Evolutionary conservation across 768 basidiomycete species (phyloP), one percentile per base, ranked within the genome.

Genomic region (Mycena polygramma): DNA sequence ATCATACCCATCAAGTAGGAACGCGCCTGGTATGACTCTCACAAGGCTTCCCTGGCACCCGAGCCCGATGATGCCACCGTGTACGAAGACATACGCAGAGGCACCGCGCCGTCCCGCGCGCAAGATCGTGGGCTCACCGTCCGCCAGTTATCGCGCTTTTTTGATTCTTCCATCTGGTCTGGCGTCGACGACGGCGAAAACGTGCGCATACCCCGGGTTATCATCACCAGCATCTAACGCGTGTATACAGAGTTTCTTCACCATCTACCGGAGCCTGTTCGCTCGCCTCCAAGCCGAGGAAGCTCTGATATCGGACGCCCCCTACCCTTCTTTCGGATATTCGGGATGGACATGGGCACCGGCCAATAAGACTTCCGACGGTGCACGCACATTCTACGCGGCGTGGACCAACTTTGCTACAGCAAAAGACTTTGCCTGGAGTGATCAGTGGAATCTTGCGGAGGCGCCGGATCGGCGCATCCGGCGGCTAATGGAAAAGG

Each of bases 11-110:
- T 66, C 79, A 85, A 88, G 84, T 89, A 97, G 94, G 97, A 99
- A 86, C 87, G 98, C 74, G 96, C 98, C 52, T 99, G 96, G 94
- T 99, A 99, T 80, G 98, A 99, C 80, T 91, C 91, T 7, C 97
- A 99, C 79, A 91, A 92, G 67, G 90, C 92, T 36, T 92, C 93
- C 30, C 85, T 96, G 9, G 83, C 85, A 20, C 93, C 93, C 4
- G 93, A 94, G 75, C 89, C 94, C 49, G 97, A 97, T 78, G 94
- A 93, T 52, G 90, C 92, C 52, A 88, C 86, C 4, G 91, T 97
- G 19, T 94, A 95, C 75, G 92, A 98, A 70, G 93, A 96, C 75
- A 92, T 98, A 64, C 88, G 90, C 59, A 87, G 83, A 66, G 97
- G 97, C 19, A 85, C 86, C 48, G 87, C 88, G 39, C 85, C 88